A percentile compares a stretch with the other conserved stretches of the same genome.
phyloP scores from a whole-genome alignment of 116 monocot genomes.

The Zostera marina region DNA sequence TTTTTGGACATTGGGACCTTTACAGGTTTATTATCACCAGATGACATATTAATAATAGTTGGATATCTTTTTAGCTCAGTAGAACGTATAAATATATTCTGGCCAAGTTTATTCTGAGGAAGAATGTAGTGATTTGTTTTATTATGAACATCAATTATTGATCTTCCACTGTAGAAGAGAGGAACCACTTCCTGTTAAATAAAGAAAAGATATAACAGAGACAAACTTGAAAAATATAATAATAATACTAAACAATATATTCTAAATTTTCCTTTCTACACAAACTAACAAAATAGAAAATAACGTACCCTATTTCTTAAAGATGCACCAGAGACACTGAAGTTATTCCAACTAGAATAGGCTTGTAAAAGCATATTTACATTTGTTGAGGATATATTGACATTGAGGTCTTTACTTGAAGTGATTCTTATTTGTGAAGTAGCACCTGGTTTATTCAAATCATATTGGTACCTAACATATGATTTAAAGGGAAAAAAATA shows the following conservation, averaged over 20 bases:
- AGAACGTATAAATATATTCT: conserved; percentile 59
- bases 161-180: conserved; percentile 24
- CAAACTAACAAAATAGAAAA: conserved; percentile 1
- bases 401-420: conserved; percentile 55
- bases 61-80: conserved; percentile 32
- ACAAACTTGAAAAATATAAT: not conserved
- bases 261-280: not conserved
- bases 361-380: conserved; percentile 85
- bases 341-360: conserved; percentile 87
- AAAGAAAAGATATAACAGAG: not conserved
- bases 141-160: conserved; percentile 46
- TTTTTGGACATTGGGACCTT: conserved; percentile 71
- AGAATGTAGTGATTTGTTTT: conserved; percentile 62
- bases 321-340: conserved; percentile 33
- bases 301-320: conserved; percentile 36
- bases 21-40: conserved; percentile 61
- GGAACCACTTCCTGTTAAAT: conserved; percentile 8
- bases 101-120: conserved; percentile 86
- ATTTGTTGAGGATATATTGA: conserved; percentile 79
- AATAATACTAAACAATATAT: not conserved
- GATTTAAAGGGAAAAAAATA: not conserved
- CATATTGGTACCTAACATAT: conserved; percentile 73
- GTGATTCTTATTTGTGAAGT: conserved; percentile 53
- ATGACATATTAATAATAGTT: conserved; percentile 60
- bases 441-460: conserved; percentile 59